Evolutionary conservation across 805 yeast genomes (phyloP), one percentile per base, ranked within the genome.

Genomic region (Wickerhamomyces chaumierensis): DNA sequence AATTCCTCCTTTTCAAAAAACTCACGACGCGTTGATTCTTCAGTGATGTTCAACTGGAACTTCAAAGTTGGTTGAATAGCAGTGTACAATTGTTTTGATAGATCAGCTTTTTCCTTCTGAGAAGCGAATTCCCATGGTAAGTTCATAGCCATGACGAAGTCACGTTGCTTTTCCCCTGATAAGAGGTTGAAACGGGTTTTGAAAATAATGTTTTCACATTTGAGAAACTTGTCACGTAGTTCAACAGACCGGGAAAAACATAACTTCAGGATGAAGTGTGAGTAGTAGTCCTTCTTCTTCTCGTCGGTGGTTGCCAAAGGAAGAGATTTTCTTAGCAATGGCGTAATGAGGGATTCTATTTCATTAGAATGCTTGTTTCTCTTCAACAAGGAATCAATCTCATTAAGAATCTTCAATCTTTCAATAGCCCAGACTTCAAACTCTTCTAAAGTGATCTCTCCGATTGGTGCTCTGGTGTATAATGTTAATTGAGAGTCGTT

Each of bases 351-450:
- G 9, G 62, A 53, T 48, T 81, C 90, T 28, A 75, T 73, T 41
- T 87, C 96, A 46, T 71, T 73, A 35, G 71, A 53, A 1, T 71
- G 57, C 50, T 77, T 75, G 42, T 78, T 77, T 48, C 94, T 68
- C 18, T 80, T 75, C 33, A 70, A 52, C 45, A 82, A 74, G 1
- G 85, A 71, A 52, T 90, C 96, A 37, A 92, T 79, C 54, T 86
- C 95, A 39, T 87, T 71, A 42, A 92, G 66, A 8, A 92, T 74
- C 53, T 81, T 78, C 45, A 90, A 66, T 42, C 99, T 65, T 53
- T 90, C 97, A 39, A 92, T 80, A 4, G 97, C 97, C 96, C 96
- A 92, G 4, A 70, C 68, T 61, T 92, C 98, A 59, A 92, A 92
- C 51, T 92, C 84, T 46, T 88, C 96, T 15, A 92, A 60, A 0